These are phyloP conservation scores for Mortierella sp. DNA, from an alignment of 371 early-diverging fungal species.

Conservation along the genomic window DNA sequence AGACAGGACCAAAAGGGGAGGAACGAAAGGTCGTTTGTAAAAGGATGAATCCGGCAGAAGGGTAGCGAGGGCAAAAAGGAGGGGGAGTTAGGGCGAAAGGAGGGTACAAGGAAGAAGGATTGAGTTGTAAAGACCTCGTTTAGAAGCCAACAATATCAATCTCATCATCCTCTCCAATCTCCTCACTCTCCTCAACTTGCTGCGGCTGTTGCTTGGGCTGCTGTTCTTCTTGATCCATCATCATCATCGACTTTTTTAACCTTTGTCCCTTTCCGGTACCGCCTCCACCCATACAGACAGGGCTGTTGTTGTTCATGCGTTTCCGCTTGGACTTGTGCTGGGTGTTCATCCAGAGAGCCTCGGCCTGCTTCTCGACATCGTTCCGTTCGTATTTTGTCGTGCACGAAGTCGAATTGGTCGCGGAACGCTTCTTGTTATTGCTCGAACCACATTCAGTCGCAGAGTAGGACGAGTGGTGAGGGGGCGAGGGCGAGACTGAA, in stretches of 20 bases:
- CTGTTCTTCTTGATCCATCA: slow-evolving; percentile 16
- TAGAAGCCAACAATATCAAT: slow-evolving; percentile 32
- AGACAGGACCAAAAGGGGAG: neutral
- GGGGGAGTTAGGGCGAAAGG: neutral
- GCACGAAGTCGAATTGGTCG: slow-evolving; percentile 14
- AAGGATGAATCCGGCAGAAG: slow-evolving; percentile 11
- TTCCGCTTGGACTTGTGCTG: slow-evolving; percentile 34
- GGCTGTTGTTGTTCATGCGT: slow-evolving; percentile 32
- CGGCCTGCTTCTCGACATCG: slow-evolving; percentile 21
- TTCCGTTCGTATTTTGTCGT: slow-evolving; percentile 12
- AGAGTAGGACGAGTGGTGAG: slow-evolving; percentile 16
- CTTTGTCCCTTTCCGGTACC: slow-evolving; percentile 24
- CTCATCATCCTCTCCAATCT: slow-evolving; percentile 25
- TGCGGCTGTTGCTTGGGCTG: neutral
- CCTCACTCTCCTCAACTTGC: slow-evolving; percentile 16
- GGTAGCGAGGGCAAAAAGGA: neutral
- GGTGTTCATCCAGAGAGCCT: slow-evolving; percentile 24
- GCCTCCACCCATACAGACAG: slow-evolving; percentile 46
- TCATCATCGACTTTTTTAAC: slow-evolving; percentile 19
- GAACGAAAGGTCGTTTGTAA: neutral
- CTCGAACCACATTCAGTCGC: neutral
- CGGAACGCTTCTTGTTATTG: slow-evolving; percentile 10
- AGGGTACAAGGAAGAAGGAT: neutral
- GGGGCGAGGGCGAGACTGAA: slow-evolving; percentile 19
- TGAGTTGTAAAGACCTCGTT: neutral